Evolutionary conservation across 371 early-diverging fungal genomes (phyloP).

Genomic region (Mortierella sp.): DNA sequence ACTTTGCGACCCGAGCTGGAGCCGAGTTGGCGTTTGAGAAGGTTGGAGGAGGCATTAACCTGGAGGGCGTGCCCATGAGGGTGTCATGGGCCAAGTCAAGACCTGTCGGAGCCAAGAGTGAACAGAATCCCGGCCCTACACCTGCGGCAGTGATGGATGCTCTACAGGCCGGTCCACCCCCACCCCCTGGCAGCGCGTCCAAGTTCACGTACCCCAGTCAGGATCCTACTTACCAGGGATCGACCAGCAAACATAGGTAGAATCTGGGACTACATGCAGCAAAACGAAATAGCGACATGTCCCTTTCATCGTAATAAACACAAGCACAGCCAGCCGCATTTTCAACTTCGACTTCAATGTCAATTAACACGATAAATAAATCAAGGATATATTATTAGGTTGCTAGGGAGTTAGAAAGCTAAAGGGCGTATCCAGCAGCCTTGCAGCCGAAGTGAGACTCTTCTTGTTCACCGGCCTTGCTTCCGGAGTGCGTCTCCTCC

Average conservation of each 20-base stretch:
- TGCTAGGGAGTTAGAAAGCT: too few species aligned
- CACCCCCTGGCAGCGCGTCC: slow-evolving; percentile 55
- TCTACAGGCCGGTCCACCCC: slow-evolving; percentile 55
- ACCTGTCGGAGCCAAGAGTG: slow-evolving; percentile 68
- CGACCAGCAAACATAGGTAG: slow-evolving; percentile 52
- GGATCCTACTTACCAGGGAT: slow-evolving; percentile 61
- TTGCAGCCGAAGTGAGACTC: too few species aligned
- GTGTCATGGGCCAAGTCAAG: slow-evolving; percentile 77
- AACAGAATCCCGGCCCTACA: slow-evolving; percentile 47
- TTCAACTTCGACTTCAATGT: too few species aligned
- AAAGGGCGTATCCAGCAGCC: too few species aligned
- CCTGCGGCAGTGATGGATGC: slow-evolving; percentile 42
- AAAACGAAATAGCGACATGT: neutral
- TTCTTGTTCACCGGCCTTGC: too few species aligned
- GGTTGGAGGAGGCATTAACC: slow-evolving; percentile 62
- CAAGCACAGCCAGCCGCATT: too few species aligned
- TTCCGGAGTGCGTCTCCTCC: too few species aligned
- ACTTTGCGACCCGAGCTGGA: slow-evolving; percentile 79
- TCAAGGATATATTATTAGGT: too few species aligned
- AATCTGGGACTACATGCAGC: neutral
- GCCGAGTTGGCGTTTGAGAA: slow-evolving; percentile 85
- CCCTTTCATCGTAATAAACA: neutral
- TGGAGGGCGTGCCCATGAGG: slow-evolving; percentile 64
- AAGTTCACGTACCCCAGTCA: slow-evolving; percentile 58
- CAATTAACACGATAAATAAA: too few species aligned